Evolutionary conservation across 805 yeast genomes (phyloP), one percentile per base, ranked within the genome.

Genomic region (Hanseniaspora pseudoguilliermondii): DNA sequence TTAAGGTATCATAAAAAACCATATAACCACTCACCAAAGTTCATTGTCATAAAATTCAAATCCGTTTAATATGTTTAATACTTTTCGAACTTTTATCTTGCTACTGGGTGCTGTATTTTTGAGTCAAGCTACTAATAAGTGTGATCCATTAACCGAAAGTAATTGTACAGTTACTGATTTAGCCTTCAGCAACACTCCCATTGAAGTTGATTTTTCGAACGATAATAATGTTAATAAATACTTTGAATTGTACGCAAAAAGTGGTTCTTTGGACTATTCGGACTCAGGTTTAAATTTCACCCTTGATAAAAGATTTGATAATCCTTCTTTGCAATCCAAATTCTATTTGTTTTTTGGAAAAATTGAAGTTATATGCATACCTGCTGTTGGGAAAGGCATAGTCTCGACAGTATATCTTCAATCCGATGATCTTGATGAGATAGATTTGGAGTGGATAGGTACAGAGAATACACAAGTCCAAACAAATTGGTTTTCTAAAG

Each of bases 311-410:
- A 73, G 83, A 61, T 82, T 73, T 58, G 93, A 87, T 65, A 84
- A 86, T 65, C 96, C 96, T 3, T 77, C 89, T 6, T 69, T 88
- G 55, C 76, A 75, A 61, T 86, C 95, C 5, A 77, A 83, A 59
- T 87, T 84, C 67, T 87, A 87, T 71, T 79, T 90, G 62, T 86
- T 89, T 93, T 90, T 82, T 68, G 97, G 97, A 57, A 81, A 81
- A 60, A 79, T 88, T 34, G 95, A 86, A 66, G 88, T 81, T 6
- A 74, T 73, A 1, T 66, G 85, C 58, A 76, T 82, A 66, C 85
- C 90, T 18, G 90, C 95, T 4, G 71, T 77, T 16, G 96, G 96
- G 27, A 69, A 68, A 20, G 96, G 96, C 59, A 75, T 90, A 42
- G 80, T 88, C 15, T 84, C 96, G 0, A 82, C 93, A 2, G 80